Percentiles rank a stretch among this genome's conserved stretches.
Conservation (phyloP, 202 grass and related monocot genomes). For the Setaria italica region DNA sequence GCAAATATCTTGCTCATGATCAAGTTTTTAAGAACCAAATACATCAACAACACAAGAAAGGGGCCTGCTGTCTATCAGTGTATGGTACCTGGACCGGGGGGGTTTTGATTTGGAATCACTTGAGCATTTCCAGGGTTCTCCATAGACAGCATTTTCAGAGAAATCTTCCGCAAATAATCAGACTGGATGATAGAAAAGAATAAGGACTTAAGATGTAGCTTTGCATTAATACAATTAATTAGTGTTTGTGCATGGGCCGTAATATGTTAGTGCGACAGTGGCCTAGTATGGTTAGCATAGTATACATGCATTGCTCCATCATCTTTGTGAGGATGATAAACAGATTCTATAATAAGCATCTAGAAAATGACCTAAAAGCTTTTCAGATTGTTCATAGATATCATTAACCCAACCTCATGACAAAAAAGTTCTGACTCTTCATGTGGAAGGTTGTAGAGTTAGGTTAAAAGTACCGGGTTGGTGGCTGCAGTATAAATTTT, state of each 20-base stretch:
- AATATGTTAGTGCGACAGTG: conserved; percentile 8
- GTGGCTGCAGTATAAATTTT: conserved; percentile 76
- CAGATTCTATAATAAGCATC: not conserved
- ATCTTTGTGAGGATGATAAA: conserved; percentile 9
- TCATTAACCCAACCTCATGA: not conserved
- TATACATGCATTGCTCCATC: not conserved
- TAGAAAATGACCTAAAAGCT: not conserved
- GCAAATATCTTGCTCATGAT: not conserved
- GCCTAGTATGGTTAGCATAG: not conserved
- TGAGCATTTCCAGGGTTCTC: conserved; percentile 64
- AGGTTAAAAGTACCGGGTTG: conserved; percentile 56
- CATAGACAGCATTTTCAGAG: conserved; percentile 93
- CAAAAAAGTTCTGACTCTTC: not conserved
- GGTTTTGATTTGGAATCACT: conserved; percentile 65
- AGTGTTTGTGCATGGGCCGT: not conserved
- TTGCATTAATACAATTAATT: conserved; percentile 18
- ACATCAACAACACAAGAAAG: not conserved
- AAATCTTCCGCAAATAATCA: conserved; percentile 95
- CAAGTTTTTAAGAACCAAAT: not conserved
- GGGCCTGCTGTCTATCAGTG: not conserved
- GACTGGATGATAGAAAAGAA: conserved; percentile 59
- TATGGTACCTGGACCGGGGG: conserved; percentile 58
- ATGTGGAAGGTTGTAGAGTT: not conserved
- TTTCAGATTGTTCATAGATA: conserved; percentile 23
- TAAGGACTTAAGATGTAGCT: conserved; percentile 26